Percentiles rank a stretch among this genome's conserved stretches.
phyloP scores from a whole-genome alignment of 2,329 filamentous ascomycete species.

The Colletotrichum sojae region DNA sequence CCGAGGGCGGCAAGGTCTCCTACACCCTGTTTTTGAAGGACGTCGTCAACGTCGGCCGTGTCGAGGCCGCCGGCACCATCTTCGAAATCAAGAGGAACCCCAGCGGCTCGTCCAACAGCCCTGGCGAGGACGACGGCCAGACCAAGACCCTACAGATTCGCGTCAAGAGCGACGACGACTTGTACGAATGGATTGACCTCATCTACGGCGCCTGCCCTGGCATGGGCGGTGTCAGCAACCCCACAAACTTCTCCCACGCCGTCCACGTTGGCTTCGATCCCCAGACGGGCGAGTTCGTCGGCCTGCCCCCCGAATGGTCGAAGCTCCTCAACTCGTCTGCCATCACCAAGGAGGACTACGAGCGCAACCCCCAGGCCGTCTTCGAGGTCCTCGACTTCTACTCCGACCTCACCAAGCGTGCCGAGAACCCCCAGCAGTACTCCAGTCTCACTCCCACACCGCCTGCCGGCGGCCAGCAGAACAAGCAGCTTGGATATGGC shows the following conservation, averaged over 20 bases:
- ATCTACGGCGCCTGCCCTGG: constrained; percentile 97
- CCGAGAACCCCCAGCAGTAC: constrained; percentile 79
- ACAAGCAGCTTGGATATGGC: constrained; percentile 74
- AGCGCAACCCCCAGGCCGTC: constrained; percentile 91
- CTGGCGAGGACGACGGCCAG: constrained; percentile 83
- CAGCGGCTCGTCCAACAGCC: constrained; percentile 77
- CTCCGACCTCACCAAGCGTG: constrained; percentile 83
- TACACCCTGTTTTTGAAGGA: constrained; percentile 88
- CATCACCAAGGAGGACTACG: constrained; percentile 98
- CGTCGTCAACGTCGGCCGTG: constrained; percentile 90
- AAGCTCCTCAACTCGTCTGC: constrained; percentile 95
- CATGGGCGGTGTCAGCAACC: constrained; percentile 98
- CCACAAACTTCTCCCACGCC: constrained; percentile 96
- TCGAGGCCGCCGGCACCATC: constrained; percentile 91
- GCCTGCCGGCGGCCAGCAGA: constrained; percentile 67
- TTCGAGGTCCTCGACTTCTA: constrained; percentile 89
- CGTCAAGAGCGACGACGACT: constrained; percentile 94
- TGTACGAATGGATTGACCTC: constrained; percentile 99
- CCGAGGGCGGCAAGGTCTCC: constrained; percentile 88
- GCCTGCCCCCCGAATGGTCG: constrained; percentile 96
- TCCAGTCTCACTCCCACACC: constrained; percentile 78
- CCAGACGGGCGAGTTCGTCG: constrained; percentile 93
- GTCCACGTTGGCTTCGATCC: constrained; percentile 99
- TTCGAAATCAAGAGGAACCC: constrained; percentile 91
- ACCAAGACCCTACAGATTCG: constrained; percentile 90